Percentiles rank a stretch among this genome's conserved stretches.
Evolutionary conservation across 129 eudicot species (phyloP).

Genomic region (Lactuca saligna): DNA sequence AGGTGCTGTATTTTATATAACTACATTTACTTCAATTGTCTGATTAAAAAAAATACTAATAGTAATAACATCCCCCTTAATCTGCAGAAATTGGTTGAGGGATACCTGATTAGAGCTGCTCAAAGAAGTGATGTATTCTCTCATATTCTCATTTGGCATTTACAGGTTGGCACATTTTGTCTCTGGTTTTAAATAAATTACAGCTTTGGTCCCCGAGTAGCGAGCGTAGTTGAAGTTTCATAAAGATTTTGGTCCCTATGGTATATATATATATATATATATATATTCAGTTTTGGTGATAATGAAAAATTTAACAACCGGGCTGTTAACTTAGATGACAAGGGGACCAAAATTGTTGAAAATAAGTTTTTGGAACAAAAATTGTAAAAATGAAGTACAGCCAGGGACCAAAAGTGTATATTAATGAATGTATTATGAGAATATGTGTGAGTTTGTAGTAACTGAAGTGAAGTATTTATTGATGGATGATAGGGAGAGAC

Average conservation of each 20-base stretch:
- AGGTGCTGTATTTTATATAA: constrained; percentile 36
- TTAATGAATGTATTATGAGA: neutral
- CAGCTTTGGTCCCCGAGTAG: no score
- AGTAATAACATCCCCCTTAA: neutral
- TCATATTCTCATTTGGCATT: constrained; percentile 98
- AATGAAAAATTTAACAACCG: no score
- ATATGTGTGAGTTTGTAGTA: constrained; percentile 24
- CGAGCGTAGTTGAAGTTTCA: no score
- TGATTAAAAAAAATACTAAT: neutral
- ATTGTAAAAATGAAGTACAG: no score
- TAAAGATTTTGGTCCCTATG: no score
- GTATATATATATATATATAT: no score
- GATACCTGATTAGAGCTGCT: constrained; percentile 96
- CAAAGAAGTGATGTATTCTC: constrained; percentile 94
- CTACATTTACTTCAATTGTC: neutral
- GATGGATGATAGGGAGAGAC: constrained; percentile 78
- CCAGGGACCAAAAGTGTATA: neutral
- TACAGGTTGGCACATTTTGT: constrained; percentile 61
- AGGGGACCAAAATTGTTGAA: no score
- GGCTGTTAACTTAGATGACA: no score
- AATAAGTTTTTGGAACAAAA: no score
- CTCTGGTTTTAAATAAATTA: neutral
- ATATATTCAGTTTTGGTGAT: no score
- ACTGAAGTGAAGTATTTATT: constrained; percentile 11
- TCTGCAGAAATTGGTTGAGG: constrained; percentile 89